Evolutionary conservation across 2,329 filamentous ascomycete genomes (phyloP), one percentile per base, ranked within the genome.

Genomic region (Stenocarpella maydis): DNA sequence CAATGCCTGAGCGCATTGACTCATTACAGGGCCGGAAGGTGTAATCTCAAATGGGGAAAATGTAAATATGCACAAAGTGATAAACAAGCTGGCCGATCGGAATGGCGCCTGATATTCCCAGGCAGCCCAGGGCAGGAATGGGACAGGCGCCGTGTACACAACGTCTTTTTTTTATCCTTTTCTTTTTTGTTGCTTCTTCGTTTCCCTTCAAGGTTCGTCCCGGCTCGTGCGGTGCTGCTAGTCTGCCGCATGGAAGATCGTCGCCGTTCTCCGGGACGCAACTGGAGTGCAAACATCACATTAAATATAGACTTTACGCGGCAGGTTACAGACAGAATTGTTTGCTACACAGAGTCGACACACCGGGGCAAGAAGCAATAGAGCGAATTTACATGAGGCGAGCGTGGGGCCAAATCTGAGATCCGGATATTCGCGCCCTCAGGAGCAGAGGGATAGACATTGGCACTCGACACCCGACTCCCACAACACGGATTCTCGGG

Each of bases 341-440:
- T 60, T 65, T 39, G 53, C 66, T 69, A 69, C 69, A 69, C 69
- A 66, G 69, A 69, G 61, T 58, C 28, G 53, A 39, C 15, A 28
- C 52, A 28, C 58, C 34, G 39, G 64, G 43, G 28, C 37, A 43
- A 54, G 58, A 26, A 58, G 37, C 34, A 58, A 39, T 31, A 49
- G 39, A 15, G 28, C 45, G n/a, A 43, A 65, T 52, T 17, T 47
- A 47, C 55, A 14, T 61, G 55, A 47, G 26, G 41, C 47, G 26
- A 61, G 26, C 10, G 41, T 19, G 26, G 37, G 37, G 12, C 47
- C 53, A 37, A 37, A 9, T 37, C 12, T 37, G 34, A 37, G 12
- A 37, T 37, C 34, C 6, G 10, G n/a, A 37, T 37, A 7, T 37
- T 37, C 34, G 34, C 34, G 12, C 34, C 34, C 5, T 9, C 34